These are phyloP conservation scores for Chrysoporthe austroafricana DNA, from an alignment of 2,329 filamentous ascomycete species.

Conservation along the genomic window DNA sequence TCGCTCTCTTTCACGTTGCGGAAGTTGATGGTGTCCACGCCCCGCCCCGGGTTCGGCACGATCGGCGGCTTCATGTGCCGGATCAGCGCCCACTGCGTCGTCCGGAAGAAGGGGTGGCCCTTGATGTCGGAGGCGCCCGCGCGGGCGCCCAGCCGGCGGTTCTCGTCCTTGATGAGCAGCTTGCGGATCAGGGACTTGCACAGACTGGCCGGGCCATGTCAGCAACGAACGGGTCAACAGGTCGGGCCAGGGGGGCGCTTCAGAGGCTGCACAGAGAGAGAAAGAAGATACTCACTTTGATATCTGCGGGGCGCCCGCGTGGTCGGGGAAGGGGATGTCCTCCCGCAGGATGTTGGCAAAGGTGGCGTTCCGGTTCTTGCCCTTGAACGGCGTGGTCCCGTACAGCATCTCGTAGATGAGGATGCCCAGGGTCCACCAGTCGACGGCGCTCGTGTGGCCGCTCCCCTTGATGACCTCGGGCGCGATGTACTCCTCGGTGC, in stretches of 20 bases:
- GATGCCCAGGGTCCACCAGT: slow-evolving; percentile 99
- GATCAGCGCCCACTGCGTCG: slow-evolving; percentile 94
- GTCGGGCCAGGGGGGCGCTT: no score
- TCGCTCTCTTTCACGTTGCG: slow-evolving; percentile 97
- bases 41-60: slow-evolving; percentile 86
- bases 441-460: slow-evolving; percentile 95
- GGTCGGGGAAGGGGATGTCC: slow-evolving; percentile 94
- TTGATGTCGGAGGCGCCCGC: slow-evolving; percentile 98
- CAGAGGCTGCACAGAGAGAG: no score
- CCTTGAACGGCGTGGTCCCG: slow-evolving; percentile 98
- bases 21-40: slow-evolving; percentile 95
- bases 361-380: slow-evolving; percentile 96
- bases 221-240: slow-evolving; percentile 1
- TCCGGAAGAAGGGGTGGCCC: slow-evolving; percentile 91
- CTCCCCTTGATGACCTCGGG: slow-evolving; percentile 99
- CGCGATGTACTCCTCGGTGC: slow-evolving; percentile 98
- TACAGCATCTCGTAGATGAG: slow-evolving; percentile 99
- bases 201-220: slow-evolving; percentile 58
- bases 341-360: slow-evolving; percentile 97
- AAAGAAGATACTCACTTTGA: slow-evolving; percentile 78
- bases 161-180: slow-evolving; percentile 96
- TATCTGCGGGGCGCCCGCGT: slow-evolving; percentile 79
- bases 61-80: slow-evolving; percentile 98
- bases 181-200: slow-evolving; percentile 98
- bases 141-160: slow-evolving; percentile 86